These are phyloP conservation scores for Danielia reshetovae DNA, from an alignment of 805 yeast genomes.

Conservation along the genomic window DNA sequence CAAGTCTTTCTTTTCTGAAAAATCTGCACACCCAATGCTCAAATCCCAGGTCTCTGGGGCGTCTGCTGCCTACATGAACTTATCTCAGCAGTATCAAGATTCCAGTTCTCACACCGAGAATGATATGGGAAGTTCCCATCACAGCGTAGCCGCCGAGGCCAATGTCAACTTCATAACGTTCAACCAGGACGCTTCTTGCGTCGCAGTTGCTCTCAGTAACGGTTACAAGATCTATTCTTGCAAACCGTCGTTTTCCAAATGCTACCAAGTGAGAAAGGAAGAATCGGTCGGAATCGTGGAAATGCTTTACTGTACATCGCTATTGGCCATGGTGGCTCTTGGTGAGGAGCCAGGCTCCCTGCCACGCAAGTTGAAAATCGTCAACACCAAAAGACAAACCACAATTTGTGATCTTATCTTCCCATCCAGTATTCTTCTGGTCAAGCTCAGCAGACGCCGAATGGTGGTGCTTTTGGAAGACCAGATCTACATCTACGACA, in stretches of 20 bases:
- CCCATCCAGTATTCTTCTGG: conserved; percentile 39
- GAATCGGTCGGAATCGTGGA: conserved; percentile 72
- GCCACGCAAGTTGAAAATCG: conserved; percentile 77
- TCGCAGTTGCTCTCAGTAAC: conserved; percentile 65
- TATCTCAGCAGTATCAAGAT: neutral
- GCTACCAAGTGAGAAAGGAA: conserved; percentile 29
- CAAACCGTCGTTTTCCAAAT: conserved; percentile 66
- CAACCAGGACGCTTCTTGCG: conserved; percentile 86
- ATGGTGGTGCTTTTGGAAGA: conserved; percentile 39
- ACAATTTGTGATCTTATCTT: conserved; percentile 43
- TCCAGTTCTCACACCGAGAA: neutral
- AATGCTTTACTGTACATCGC: conserved; percentile 86
- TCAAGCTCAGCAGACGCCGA: conserved; percentile 30
- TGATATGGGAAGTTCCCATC: neutral
- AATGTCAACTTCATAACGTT: conserved; percentile 46
- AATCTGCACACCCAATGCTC: too few relatives aligned
- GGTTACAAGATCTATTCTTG: conserved; percentile 79
- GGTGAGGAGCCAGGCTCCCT: conserved; percentile 68
- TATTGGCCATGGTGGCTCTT: conserved; percentile 77
- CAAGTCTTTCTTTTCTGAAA: too few relatives aligned
- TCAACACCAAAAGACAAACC: conserved; percentile 70
- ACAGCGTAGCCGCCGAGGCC: neutral
- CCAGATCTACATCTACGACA: conserved; percentile 42
- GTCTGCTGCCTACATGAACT: conserved; percentile 1
- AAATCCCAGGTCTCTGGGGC: conserved; percentile 3